Evolutionary conservation across 1,284 basidiomycete genomes (phyloP), one percentile per base, ranked within the genome.

Genomic region (Cutaneotrichosporon sp.): DNA sequence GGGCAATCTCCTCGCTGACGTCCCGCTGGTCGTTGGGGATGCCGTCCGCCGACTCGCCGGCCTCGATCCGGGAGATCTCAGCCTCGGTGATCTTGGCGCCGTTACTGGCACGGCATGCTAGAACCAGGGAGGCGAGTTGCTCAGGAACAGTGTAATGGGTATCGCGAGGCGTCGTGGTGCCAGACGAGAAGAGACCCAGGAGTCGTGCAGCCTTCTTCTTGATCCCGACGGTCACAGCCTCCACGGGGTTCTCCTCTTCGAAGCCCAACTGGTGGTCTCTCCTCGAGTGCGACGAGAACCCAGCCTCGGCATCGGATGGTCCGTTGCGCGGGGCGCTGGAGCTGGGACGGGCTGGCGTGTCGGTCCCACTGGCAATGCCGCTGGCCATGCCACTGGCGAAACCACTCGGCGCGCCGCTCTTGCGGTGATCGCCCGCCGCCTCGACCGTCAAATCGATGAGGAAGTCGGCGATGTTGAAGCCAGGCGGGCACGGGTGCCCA

Each of bases 391-490:
- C 45, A 22, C 45, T 47, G 18, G 38, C 18, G 38, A 42, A 42
- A 22, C 22, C 45, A 47, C 25, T 47, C 22, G 38, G 4, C 1
- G 38, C 16, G 18, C 20, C 47, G 16, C 29, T 27, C 45, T 57
- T 56, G 49, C 70, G 61, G 55, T 72, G 69, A 58, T 68, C 83
- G 1, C 77, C 79, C 0, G 76, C 82, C 9, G 88, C 87, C 58
- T 90, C 87, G 81, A 92, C 90, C 0, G 92, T 95, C 52, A 95
- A 76, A 76, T 97, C 94, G 69, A 97, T 97, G 64, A 97, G 81
- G 77, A 88, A 95, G 79, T 99, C 95, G 0, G 94, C 95, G 69
- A 98, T 90, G 75, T 99, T 99, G 81, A 94, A 98, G 0, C 95
- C 95, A n/a, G 87, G 82, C 9, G 95, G 95, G 75, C 95, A 99